Conservation (phyloP, 495 filamentous ascomycete genomes). For the Thozetella sp. region DNA sequence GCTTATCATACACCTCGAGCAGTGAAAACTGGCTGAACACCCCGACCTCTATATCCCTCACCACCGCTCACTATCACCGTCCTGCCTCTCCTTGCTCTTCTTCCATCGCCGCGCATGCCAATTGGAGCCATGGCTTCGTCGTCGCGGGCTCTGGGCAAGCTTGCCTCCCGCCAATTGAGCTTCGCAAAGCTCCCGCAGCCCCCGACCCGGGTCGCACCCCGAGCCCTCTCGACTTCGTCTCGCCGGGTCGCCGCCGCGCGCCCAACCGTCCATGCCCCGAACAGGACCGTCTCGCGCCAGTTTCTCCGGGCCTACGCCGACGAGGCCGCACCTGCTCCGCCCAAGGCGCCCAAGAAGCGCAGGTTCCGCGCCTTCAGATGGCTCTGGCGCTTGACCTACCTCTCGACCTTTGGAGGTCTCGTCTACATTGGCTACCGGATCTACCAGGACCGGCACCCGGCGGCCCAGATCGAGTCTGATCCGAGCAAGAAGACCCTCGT, state of each 20-base stretch:
- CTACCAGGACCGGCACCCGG: conserved; percentile 78
- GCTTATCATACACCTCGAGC: conserved; percentile 2
- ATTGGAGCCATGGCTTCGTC: conserved; percentile 33
- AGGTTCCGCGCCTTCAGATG: conserved; percentile 44
- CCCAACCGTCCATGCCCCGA: conserved; percentile 18
- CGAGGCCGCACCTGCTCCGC: conserved; percentile 21
- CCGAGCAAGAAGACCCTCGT: conserved; percentile 96
- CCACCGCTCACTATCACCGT: not conserved
- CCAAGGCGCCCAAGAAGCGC: conserved; percentile 32
- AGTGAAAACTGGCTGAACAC: not conserved
- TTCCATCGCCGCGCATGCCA: conserved; percentile 14
- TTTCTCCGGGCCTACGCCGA: conserved; percentile 43
- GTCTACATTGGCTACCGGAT: conserved; percentile 78
- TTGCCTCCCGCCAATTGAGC: conserved; percentile 21
- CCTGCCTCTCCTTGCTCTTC: not conserved
- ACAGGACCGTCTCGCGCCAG: conserved; percentile 26
- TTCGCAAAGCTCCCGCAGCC: conserved; percentile 13
- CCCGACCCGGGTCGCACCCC: conserved; percentile 18
- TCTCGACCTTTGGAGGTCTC: conserved; percentile 66
- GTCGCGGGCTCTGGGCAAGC: conserved; percentile 30
- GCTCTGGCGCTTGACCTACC: conserved; percentile 75
- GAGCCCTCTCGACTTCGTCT: conserved; percentile 22
- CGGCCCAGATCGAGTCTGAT: conserved; percentile 78
- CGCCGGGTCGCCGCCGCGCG: conserved; percentile 19
- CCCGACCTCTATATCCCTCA: not conserved